These are phyloP conservation scores for Yamadazyma pseudoaaseri DNA, from an alignment of 1,139 yeast genomes.

Conservation along the genomic window DNA sequence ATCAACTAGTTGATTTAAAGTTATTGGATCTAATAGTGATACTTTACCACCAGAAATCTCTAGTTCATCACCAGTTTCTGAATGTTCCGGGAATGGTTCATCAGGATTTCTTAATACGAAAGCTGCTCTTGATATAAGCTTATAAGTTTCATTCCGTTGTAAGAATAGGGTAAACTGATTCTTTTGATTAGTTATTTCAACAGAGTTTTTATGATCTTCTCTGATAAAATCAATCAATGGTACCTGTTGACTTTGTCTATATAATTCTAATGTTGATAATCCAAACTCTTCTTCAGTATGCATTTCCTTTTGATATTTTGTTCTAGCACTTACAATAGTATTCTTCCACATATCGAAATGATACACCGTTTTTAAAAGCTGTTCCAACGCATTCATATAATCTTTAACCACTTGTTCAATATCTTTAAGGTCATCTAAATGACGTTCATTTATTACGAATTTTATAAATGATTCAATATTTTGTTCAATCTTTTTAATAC, in stretches of 20 bases:
- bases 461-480: slow-evolving; percentile 12
- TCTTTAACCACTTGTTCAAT: slow-evolving; percentile 5
- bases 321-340: slow-evolving; percentile 3
- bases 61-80: slow-evolving; percentile 53
- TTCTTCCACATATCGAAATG: slow-evolving; percentile 10
- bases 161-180: slow-evolving; percentile 10
- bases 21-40: slow-evolving; percentile 64
- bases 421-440: slow-evolving; percentile 5
- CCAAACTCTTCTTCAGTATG: slow-evolving; percentile 20
- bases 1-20: slow-evolving; percentile 45
- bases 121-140: slow-evolving; percentile 24
- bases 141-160: slow-evolving; percentile 15
- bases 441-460: slow-evolving; percentile 11
- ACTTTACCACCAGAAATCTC: slow-evolving; percentile 67
- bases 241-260: slow-evolving; percentile 11
- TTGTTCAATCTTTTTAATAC: slow-evolving; percentile 5
- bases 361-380: slow-evolving; percentile 3
- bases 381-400: slow-evolving; percentile 3
- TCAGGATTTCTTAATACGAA: slow-evolving; percentile 38
- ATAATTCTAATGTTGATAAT: slow-evolving; percentile 21
- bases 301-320: slow-evolving; percentile 6
- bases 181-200: slow-evolving; percentile 3
- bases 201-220: slow-evolving; percentile 6
- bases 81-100: slow-evolving; percentile 42
- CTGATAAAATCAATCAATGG: slow-evolving; percentile 10